These are phyloP conservation scores for Cyclotella sp. DNA, from an alignment of 108 stramenopile genomes.

Conservation along the genomic window DNA sequence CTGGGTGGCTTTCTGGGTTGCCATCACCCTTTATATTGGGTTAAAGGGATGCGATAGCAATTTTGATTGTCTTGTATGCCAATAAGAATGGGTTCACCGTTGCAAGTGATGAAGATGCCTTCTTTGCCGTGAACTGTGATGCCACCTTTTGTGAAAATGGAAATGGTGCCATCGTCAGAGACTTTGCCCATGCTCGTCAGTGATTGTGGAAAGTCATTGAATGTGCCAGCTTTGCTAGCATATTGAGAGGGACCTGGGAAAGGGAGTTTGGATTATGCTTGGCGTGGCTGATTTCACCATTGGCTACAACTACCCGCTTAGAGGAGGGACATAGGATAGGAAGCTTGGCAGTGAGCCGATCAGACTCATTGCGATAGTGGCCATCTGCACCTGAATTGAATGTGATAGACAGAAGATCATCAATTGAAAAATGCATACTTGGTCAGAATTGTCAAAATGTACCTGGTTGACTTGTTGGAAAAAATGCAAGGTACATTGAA, in stretches of 20 bases:
- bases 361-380: not conserved
- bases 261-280: not conserved
- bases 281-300: not conserved
- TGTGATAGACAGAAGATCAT: not conserved
- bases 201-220: not conserved
- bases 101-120: not conserved
- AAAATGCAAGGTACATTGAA: not conserved
- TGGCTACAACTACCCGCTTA: not conserved
- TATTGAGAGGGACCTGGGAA: not conserved
- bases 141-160: too few relatives aligned
- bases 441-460: too few relatives aligned
- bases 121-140: not conserved
- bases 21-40: not conserved
- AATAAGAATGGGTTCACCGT: not conserved
- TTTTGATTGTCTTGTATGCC: too few relatives aligned
- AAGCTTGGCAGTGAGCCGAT: not conserved
- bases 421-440: not conserved
- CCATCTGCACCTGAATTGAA: slow-evolving; percentile 2
- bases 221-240: not conserved
- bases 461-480: not conserved
- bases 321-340: not conserved
- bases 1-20: not conserved
- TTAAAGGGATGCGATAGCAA: not conserved
- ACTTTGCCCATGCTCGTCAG: too few relatives aligned
- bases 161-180: not conserved